phyloP scores from a whole-genome alignment of 2,329 filamentous ascomycete species.

The Taxawa tesnikishii region DNA sequence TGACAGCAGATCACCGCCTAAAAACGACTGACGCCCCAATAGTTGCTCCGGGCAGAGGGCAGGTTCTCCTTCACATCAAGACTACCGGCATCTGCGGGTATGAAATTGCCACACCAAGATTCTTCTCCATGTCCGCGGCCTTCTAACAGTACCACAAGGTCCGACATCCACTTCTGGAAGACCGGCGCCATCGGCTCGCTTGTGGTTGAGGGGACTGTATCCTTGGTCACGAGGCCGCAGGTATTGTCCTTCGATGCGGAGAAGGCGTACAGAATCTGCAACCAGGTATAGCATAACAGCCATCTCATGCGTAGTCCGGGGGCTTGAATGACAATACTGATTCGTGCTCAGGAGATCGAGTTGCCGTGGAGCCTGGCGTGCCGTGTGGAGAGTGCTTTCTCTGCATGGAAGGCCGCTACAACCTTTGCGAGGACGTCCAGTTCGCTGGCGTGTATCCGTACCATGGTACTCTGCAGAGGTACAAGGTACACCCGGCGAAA shows the following conservation, averaged over 20 bases:
- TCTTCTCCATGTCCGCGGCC: background rate
- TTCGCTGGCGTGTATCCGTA: constrained; percentile 87
- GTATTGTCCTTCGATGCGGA: constrained; percentile 45
- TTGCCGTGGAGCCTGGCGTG: constrained; percentile 55
- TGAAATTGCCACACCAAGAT: constrained; percentile 11
- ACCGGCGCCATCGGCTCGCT: constrained; percentile 50
- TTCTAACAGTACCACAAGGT: constrained; percentile 24
- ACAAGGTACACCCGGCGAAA: constrained; percentile 69
- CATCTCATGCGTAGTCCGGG: no score
- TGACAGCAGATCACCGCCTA: no score
- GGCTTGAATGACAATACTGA: background rate
- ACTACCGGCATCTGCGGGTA: constrained; percentile 95
- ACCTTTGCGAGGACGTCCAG: constrained; percentile 73
- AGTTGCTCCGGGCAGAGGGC: no score
- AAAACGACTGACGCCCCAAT: no score
- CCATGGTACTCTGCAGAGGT: constrained; percentile 76
- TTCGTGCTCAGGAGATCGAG: constrained; percentile 39
- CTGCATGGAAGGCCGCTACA: constrained; percentile 75
- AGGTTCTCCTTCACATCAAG: constrained; percentile 35
- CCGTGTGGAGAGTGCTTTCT: constrained; percentile 46
- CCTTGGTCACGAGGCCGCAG: constrained; percentile 53
- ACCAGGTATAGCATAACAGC: constrained; percentile 20
- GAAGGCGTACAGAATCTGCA: constrained; percentile 41
- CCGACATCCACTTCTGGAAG: constrained; percentile 59
- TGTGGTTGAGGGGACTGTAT: constrained; percentile 50